phyloP scores from a whole-genome alignment of 139 green algal species.

The Chlorella sp. region DNA sequence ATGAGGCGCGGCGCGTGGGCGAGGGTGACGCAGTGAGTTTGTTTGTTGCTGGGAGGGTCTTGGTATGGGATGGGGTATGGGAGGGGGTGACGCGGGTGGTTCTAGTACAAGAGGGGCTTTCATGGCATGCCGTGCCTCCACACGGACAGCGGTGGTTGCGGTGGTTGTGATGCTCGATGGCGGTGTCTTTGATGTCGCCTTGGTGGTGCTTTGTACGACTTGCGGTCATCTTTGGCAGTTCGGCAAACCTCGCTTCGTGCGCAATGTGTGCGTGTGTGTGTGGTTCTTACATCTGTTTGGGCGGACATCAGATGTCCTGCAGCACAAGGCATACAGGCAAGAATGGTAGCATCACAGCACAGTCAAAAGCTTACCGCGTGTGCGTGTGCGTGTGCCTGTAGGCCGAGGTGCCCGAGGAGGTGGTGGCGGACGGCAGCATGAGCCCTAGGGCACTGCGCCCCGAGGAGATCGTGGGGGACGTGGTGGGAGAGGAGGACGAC shows the following conservation, averaged over 20 bases:
- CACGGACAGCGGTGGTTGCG: not conserved
- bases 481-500: slow-evolving; percentile 76
- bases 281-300: not conserved
- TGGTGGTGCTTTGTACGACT: too few relatives aligned
- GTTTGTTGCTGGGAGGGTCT: not conserved
- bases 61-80: not conserved
- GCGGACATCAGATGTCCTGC: too few relatives aligned
- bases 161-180: not conserved
- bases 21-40: not conserved
- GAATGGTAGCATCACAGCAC: not conserved
- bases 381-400: not conserved
- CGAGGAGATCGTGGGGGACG: slow-evolving; percentile 39
- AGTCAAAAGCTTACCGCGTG: not conserved
- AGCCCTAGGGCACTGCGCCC: slow-evolving; percentile 48
- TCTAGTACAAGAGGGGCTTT: too few relatives aligned
- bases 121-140: not conserved
- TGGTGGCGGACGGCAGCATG: slow-evolving; percentile 1
- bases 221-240: not conserved
- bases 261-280: not conserved
- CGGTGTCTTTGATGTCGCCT: not conserved
- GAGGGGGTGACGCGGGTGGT: not conserved
- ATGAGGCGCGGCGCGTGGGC: not conserved
- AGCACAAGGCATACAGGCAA: not conserved
- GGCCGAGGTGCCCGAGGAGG: slow-evolving; percentile 18
- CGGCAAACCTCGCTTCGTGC: not conserved